These are phyloP conservation scores for Lumnitzera littorea DNA, from an alignment of 345 rosid genomes.

Conservation along the genomic window DNA sequence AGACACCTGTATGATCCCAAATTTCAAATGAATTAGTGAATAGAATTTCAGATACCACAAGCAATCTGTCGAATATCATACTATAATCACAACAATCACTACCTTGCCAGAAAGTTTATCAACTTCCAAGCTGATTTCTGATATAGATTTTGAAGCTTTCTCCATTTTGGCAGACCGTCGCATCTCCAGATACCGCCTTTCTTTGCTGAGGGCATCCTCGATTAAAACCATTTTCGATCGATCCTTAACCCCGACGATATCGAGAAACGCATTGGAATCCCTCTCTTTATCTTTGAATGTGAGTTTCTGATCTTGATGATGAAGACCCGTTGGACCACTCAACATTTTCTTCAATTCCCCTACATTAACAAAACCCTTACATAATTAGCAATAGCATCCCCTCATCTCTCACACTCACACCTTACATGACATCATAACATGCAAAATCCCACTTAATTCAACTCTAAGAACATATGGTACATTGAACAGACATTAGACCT, in stretches of 20 bases:
- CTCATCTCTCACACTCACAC: too few species aligned
- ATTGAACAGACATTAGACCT: too few species aligned
- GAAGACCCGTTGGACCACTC: conserved; percentile 39
- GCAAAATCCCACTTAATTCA: not conserved
- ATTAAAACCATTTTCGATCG: conserved; percentile 43
- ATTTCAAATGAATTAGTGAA: too few species aligned
- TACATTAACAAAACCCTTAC: conserved; percentile 5
- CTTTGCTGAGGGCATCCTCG: conserved; percentile 40
- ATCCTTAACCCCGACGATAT: conserved; percentile 39
- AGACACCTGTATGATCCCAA: conserved; percentile 24
- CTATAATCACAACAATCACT: not conserved
- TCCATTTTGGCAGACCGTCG: conserved; percentile 33
- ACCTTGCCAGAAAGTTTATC: conserved; percentile 36
- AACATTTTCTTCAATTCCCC: conserved; percentile 57
- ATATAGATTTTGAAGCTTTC: conserved; percentile 38
- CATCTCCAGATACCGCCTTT: conserved; percentile 43
- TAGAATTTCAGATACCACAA: too few species aligned
- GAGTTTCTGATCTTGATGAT: conserved; percentile 48
- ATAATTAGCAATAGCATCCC: too few species aligned
- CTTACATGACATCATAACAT: not conserved
- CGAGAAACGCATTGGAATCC: conserved; percentile 44
- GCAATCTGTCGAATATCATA: not conserved
- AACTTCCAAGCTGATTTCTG: conserved; percentile 34
- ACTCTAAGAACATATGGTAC: not conserved
- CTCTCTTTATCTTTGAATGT: conserved; percentile 52